A percentile compares a stretch with the other conserved stretches of the same genome.
Conservation (phyloP, 2,329 filamentous ascomycete species). For the Cytospora leucostoma region DNA sequence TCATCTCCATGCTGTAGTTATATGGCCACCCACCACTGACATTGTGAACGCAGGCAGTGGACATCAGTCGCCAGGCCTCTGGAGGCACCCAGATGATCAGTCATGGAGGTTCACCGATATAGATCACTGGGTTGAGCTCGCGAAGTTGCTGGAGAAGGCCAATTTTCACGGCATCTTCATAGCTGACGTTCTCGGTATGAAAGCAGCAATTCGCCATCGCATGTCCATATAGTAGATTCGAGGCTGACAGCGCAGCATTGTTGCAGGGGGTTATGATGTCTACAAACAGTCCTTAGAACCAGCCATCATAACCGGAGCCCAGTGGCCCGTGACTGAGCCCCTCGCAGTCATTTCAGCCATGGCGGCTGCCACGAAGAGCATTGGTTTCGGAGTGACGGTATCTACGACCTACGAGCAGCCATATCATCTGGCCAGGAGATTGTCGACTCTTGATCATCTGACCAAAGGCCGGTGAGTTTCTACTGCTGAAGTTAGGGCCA, state of each 20-base stretch:
- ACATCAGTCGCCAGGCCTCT: constrained; percentile 50
- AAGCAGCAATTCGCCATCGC: background rate
- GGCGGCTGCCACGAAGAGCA: constrained; percentile 65
- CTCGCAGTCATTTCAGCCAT: constrained; percentile 64
- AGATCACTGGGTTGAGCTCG: constrained; percentile 62
- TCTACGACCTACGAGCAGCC: constrained; percentile 70
- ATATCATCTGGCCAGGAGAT: constrained; percentile 64
- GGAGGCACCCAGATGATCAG: constrained; percentile 65
- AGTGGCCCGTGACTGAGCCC: constrained; percentile 73
- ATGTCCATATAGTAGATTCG: background rate
- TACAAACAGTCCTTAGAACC: constrained; percentile 63
- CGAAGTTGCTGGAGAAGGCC: constrained; percentile 59
- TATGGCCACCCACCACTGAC: background rate
- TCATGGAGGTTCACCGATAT: constrained; percentile 63
- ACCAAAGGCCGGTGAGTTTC: constrained; percentile 54
- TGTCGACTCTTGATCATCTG: constrained; percentile 68
- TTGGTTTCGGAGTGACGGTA: constrained; percentile 70
- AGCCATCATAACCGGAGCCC: constrained; percentile 62
- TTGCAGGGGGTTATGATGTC: constrained; percentile 61
- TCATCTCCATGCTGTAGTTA: background rate
- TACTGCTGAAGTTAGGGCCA: background rate
- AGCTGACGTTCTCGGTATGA: constrained; percentile 58
- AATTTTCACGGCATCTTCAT: constrained; percentile 70
- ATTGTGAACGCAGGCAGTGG: constrained; percentile 38
- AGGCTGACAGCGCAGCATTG: background rate